A percentile compares a stretch with the other conserved stretches of the same genome.
Conservation (phyloP, 1,139 yeast species). For the Saccharomyces hybrid region DNA sequence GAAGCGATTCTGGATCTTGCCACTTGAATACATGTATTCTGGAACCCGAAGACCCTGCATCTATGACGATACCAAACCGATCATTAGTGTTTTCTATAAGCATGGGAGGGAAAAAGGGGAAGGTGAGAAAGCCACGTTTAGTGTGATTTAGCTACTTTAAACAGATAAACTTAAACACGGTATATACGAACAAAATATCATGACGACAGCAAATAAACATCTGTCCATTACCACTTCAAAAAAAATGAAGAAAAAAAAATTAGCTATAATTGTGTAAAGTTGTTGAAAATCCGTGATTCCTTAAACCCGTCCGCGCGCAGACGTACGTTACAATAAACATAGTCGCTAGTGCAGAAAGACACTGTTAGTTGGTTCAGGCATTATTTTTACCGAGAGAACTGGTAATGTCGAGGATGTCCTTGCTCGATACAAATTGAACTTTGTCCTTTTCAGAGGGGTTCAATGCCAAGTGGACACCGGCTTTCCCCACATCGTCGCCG, state of each 20-base stretch:
- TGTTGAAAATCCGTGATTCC: neutral
- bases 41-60: slow-evolving; percentile 79
- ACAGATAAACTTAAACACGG: neutral
- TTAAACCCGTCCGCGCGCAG: neutral
- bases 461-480: slow-evolving; percentile 36
- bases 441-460: slow-evolving; percentile 13
- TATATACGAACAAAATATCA: neutral
- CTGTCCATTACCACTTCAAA: neutral
- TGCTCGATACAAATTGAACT: slow-evolving; percentile 23
- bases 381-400: neutral
- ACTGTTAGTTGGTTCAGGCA: neutral
- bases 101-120: neutral
- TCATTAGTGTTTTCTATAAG: slow-evolving; percentile 6
- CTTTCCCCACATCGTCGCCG: slow-evolving; percentile 45
- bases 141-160: neutral
- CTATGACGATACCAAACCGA: slow-evolving; percentile 64
- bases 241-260: neutral
- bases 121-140: neutral
- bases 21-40: slow-evolving; percentile 63
- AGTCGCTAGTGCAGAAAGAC: neutral
- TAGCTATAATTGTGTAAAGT: neutral
- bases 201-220: neutral
- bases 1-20: slow-evolving; percentile 40
- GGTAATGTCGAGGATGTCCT: slow-evolving; percentile 19
- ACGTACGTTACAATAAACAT: neutral